Evolutionary conservation across 495 filamentous ascomycete genomes (phyloP), one percentile per base, ranked within the genome.

Genomic region (Tuber indicum): DNA sequence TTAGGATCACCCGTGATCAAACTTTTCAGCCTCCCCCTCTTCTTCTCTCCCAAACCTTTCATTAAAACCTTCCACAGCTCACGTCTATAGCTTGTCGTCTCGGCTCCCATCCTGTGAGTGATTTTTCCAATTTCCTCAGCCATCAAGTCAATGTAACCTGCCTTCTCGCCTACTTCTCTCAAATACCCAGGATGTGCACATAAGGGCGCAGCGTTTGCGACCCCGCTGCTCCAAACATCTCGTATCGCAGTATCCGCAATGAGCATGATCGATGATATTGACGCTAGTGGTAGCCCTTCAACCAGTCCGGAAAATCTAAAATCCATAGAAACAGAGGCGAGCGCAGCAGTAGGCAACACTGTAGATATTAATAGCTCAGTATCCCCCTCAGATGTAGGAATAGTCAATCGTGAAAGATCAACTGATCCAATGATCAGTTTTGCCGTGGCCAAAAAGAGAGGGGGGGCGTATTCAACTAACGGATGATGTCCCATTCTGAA

Each of bases 151-250:
- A 76, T 72, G 44, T 80, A 80, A 62, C 74, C 70, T 16, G 74
- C 47, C 41, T 71, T 74, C 62, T 66, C 58, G 62, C 66, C 75
- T 62, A 80, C 52, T 8, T 47, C 41, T 32, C 73, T 71, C 21
- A 80, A 66, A 42, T 79, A 79, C 12, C 78, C 77, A 8, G 75
- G 52, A 39, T 70, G 73, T 23, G 76, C 78, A n/a, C 79, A 19
- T 3, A 80, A 62, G 10, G 78, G 78, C 26, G 77, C 77, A 19
- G 80, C 8, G 16, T n/a, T 21, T 6, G 42, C 16, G 19, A 80
- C 36, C 17, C 47, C 62, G 8, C 72, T 46, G 5, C 44, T 70
- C 78, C 78, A 80, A n/a, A 76, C 41, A 43, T 46, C 23, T 2
- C 74, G 77, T 19, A 80, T 45, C 1, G 78, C 71, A 32, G 23